Evolutionary conservation across 129 eudicot genomes (phyloP), one percentile per base, ranked within the genome.

Genomic region (Artemisia annua): DNA sequence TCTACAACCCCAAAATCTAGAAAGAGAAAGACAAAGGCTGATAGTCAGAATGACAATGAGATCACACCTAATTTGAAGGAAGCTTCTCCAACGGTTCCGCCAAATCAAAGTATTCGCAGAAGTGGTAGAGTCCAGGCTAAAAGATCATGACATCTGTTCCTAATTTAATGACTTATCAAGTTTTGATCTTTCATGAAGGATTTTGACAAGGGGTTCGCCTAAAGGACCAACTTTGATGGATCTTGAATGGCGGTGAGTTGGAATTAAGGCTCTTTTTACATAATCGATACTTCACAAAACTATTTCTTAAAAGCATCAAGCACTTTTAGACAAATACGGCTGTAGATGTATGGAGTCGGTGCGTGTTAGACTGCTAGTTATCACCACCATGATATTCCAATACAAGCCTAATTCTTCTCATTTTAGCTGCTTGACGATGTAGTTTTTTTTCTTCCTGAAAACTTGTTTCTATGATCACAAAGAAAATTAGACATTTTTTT

Each of bases 61-160:
- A 52, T 19, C 59, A 35, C 48, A 62, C 52, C 76, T 14, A 76
- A 55, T 20, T 59, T 58, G 24, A 75, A 73, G 79, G 73, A 80
- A 18, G 73, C 71, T 30, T 75, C 80, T 7, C 68, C 72, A 2
- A 26, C 2, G 5, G 74, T 67, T 78, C 26, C 70, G 16, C 70
- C 81, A 48, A 76, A 53, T 54, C 67, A 68, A 74, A 67, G 39
- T 51, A 35, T 52, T 43, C 75, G 84, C 6, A 74, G 75, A 78
- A 85, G 84, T 68, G 78, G 85, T 35, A 75, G 89, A 66, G 74
- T 78, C 19, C 84, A 81, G 74, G 79, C 79, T 28, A 77, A 68
- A 76, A 81, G 28, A 28, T 43, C 17, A n/a, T 79, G 70, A 78
- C 54, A 51, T 56, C 30, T 75, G 48, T 30, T 67, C 30, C 49